Evolutionary conservation across 257 asterid genomes (phyloP), one percentile per base, ranked within the genome.

Genomic region (Verbascum thapsus): DNA sequence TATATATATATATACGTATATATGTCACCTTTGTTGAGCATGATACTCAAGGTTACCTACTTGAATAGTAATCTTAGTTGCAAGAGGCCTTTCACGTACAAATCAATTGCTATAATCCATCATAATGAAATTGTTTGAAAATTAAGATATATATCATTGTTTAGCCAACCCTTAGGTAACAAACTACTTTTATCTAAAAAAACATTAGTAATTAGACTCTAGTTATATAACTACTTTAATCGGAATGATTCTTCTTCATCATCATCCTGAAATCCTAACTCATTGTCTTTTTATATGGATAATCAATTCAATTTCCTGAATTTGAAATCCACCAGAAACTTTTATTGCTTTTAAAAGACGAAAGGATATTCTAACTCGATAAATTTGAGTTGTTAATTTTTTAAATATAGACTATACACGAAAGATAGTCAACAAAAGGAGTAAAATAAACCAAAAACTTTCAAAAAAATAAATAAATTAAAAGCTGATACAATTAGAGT

Each of bases 121-220:
- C 67, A 59, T 60, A 30, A 65, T 26, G 66, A 10, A 69, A 69
- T 86, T 71, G 83, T 81, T 81, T 83, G 63, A 58, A 81, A 74
- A 69, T 80, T 66, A 86, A 74, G 88, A 66, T 53, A 68, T 11
- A 44, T 19, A 40, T 8, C 48, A 63, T 65, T 70, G n/a, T 62
- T 73, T 45, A 76, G 72, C 78, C 72, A 78, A 60, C 78, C 74
- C 32, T 51, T 51, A 35, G 69, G 39, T 61, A 61, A 47, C 57
- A 64, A 64, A 59, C 61, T 50, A 41, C 56, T 55, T 17, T 17
- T 20, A 40, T 48, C 55, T 1, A 42, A 47, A 11, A 18, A 30
- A 57, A 18, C 3, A 30, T 15, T 18, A 45, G 4, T 44, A 11
- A 15, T 6, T 13, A 32, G 15, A 34, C 56, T 26, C 7, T 26